phyloP scores from a whole-genome alignment of 1,139 yeast genomes.

The Magnusiomyces ingens region DNA sequence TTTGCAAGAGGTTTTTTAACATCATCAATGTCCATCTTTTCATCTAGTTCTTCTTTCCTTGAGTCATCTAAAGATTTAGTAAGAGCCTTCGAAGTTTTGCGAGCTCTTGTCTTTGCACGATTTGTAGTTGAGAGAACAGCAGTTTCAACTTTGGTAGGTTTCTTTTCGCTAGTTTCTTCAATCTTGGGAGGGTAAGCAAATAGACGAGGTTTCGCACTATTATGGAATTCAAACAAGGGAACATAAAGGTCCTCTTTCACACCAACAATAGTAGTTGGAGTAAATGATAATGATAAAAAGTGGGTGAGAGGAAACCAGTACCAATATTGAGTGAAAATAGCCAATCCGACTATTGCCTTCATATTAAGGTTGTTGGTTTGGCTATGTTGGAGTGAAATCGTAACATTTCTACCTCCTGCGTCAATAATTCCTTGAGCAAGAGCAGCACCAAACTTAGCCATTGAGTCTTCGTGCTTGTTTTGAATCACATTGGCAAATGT shows the following conservation, averaged over 20 bases:
- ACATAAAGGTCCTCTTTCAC: constrained; percentile 79
- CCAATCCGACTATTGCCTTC: constrained; percentile 86
- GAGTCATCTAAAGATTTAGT: constrained; percentile 43
- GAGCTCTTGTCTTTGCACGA: constrained; percentile 87
- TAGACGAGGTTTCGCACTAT: constrained; percentile 71
- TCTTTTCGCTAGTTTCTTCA: constrained; percentile 74
- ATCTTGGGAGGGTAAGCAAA: constrained; percentile 89
- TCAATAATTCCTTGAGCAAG: constrained; percentile 96
- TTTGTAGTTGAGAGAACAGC: constrained; percentile 93
- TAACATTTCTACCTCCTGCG: constrained; percentile 98
- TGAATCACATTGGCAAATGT: constrained; percentile 67
- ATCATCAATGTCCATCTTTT: constrained; percentile 28
- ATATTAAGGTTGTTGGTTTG: constrained; percentile 87
- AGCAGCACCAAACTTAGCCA: constrained; percentile 97
- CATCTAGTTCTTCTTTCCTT: constrained; percentile 23
- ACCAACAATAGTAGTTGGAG: constrained; percentile 89
- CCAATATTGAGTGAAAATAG: constrained; percentile 92
- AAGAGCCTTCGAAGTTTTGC: constrained; percentile 42
- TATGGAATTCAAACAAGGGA: constrained; percentile 75
- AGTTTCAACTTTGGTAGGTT: constrained; percentile 83
- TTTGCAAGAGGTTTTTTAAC: constrained; percentile 26
- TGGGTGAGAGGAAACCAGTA: constrained; percentile 98
- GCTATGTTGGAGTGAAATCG: constrained; percentile 82
- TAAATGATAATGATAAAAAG: constrained; percentile 82
- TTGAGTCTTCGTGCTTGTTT: constrained; percentile 90